Percentiles rank a stretch among this genome's conserved stretches.
These are phyloP conservation scores for Phytophthora vignae DNA, from an alignment of 352 stramenopile genomes.

Conservation along the genomic window DNA sequence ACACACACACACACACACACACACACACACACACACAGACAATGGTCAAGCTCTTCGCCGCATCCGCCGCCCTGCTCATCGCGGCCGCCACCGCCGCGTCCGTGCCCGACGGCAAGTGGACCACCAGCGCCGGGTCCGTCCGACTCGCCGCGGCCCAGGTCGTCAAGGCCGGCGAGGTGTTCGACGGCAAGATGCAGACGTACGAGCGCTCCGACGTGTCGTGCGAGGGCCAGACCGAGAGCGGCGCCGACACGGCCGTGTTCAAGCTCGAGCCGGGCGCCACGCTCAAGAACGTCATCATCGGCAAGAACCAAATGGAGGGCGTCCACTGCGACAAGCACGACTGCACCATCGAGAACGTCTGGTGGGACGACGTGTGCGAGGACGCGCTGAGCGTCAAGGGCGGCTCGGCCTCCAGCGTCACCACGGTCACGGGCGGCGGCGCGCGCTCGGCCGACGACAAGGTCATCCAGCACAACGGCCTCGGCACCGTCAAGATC, in stretches of 20 bases:
- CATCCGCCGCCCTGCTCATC: slow-evolving; percentile 13
- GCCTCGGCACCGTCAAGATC: slow-evolving; percentile 13
- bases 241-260: slow-evolving; percentile 24
- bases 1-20: no score
- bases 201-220: not conserved
- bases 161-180: not conserved
- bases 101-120: slow-evolving; percentile 15
- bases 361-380: slow-evolving; percentile 20
- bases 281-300: slow-evolving; percentile 58
- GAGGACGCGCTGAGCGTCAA: slow-evolving; percentile 46
- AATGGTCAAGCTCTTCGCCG: slow-evolving; percentile 26
- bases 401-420: slow-evolving; percentile 34
- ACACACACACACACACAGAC: no score
- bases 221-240: slow-evolving; percentile 42
- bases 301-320: slow-evolving; percentile 17
- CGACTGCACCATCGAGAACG: slow-evolving; percentile 41
- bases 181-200: not conserved
- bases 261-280: slow-evolving; percentile 33
- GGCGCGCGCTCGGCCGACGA: slow-evolving; percentile 19
- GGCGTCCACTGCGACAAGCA: not conserved
- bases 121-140: slow-evolving; percentile 17
- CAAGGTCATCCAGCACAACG: slow-evolving; percentile 35
- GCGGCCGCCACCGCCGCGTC: slow-evolving; percentile 10
- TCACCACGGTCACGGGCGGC: slow-evolving; percentile 37
- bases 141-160: slow-evolving; percentile 16